Evolutionary conservation across 257 asterid genomes (phyloP).

Genomic region (Penstemon eatonii): DNA sequence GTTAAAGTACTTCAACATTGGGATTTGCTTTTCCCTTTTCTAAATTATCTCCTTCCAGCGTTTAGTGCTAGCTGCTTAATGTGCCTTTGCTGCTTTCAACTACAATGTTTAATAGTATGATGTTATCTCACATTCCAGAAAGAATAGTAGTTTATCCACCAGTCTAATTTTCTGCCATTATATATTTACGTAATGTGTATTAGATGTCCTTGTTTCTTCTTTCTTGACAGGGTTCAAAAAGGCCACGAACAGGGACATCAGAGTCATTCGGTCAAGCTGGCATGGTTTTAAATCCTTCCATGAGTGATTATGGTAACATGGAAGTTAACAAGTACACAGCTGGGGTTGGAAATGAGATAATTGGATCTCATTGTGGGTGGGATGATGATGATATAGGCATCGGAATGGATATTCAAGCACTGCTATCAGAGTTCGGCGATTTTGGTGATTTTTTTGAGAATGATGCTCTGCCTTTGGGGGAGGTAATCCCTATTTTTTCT

Average conservation of each 20-base stretch:
- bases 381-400: constrained; percentile 84
- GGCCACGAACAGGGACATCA: constrained; percentile 72
- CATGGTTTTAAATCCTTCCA: constrained; percentile 68
- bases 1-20: neutral
- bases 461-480: constrained; percentile 88
- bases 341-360: constrained; percentile 59
- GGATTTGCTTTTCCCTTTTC: neutral
- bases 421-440: constrained; percentile 93
- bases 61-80: constrained; percentile 18
- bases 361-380: constrained; percentile 81
- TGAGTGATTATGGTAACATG: constrained; percentile 66
- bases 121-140: constrained; percentile 3
- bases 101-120: neutral
- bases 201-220: constrained; percentile 10
- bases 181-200: neutral
- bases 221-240: constrained; percentile 69
- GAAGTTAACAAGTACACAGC: constrained; percentile 58
- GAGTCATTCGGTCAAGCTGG: constrained; percentile 82
- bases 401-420: constrained; percentile 85
- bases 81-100: neutral
- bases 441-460: constrained; percentile 94
- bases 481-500: constrained; percentile 53
- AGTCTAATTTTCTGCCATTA: neutral
- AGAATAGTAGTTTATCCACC: constrained; percentile 12
- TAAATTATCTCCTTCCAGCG: neutral